Conservation (phyloP, 495 filamentous ascomycete species). For the Talaromyces liani region DNA sequence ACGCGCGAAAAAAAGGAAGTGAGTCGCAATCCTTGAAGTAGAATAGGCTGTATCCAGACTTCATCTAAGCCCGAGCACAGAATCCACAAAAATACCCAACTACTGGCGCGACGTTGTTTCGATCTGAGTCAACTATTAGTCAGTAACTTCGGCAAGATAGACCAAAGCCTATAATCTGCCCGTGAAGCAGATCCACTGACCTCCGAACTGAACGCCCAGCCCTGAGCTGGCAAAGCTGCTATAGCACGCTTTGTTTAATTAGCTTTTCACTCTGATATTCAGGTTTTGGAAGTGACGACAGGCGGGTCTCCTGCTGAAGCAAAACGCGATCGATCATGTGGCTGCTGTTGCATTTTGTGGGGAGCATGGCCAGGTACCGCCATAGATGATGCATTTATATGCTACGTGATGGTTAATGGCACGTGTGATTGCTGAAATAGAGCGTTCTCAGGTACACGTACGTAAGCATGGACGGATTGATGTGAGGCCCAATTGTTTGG, state of each 20-base stretch:
- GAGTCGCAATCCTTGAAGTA: slow-evolving; percentile 1
- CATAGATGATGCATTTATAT: neutral
- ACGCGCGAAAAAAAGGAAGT: slow-evolving; percentile 7
- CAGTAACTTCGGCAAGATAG: neutral
- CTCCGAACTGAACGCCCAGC: slow-evolving; percentile 1
- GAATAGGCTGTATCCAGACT: slow-evolving; percentile 2
- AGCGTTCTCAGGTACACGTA: neutral
- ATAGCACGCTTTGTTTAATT: neutral
- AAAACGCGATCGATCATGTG: slow-evolving; percentile 9
- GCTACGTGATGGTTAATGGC: neutral
- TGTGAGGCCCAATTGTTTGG: neutral
- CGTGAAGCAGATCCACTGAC: neutral
- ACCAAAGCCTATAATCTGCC: slow-evolving; percentile 3
- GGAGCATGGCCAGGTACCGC: slow-evolving; percentile 4
- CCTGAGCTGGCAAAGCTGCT: neutral
- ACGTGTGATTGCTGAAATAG: slow-evolving; percentile 6
- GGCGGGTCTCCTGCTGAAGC: neutral
- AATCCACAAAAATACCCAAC: neutral
- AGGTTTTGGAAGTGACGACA: slow-evolving; percentile 5
- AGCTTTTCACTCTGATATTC: neutral
- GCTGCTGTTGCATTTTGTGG: slow-evolving; percentile 10
- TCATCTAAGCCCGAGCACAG: neutral
- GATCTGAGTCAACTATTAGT: neutral
- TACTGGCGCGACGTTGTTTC: neutral
- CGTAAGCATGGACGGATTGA: neutral